phyloP scores from a whole-genome alignment of 2,329 filamentous ascomycete species.

The Monilinia vaccinii-corymbosi region DNA sequence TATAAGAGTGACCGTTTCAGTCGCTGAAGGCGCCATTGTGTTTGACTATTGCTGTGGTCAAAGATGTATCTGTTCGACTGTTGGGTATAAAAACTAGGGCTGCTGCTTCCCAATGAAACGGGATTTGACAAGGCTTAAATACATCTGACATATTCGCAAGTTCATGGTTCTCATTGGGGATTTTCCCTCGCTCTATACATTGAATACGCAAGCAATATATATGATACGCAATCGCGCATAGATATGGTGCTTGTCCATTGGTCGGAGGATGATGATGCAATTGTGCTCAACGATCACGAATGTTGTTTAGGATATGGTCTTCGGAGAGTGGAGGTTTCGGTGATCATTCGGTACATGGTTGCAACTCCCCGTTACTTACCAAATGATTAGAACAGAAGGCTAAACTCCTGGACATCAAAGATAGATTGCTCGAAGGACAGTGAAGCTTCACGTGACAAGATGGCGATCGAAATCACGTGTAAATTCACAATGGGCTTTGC shows the following conservation, averaged over 20 bases:
- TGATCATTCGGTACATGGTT: background rate
- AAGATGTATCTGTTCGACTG: background rate
- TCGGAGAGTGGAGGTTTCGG: background rate
- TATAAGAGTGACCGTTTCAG: slow-evolving; percentile 20
- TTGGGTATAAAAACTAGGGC: background rate
- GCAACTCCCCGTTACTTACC: background rate
- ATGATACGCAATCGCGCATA: background rate
- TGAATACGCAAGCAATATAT: slow-evolving; percentile 1
- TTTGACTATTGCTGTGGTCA: no score
- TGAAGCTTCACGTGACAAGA: background rate
- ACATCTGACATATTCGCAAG: background rate
- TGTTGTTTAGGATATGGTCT: background rate
- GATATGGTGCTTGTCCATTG: background rate
- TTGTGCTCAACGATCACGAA: slow-evolving; percentile 7
- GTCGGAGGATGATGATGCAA: slow-evolving; percentile 8
- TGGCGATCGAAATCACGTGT: background rate
- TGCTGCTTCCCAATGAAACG: background rate
- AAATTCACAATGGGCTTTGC: background rate
- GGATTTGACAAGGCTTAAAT: background rate
- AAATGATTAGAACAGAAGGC: background rate
- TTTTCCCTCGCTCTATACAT: background rate
- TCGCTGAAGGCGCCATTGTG: slow-evolving; percentile 26
- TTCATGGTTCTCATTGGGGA: slow-evolving; percentile 2
- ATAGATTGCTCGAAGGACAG: background rate
- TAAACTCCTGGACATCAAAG: background rate